Evolutionary conservation across 768 basidiomycete species (phyloP).

Genomic region (Boletales sp.): DNA sequence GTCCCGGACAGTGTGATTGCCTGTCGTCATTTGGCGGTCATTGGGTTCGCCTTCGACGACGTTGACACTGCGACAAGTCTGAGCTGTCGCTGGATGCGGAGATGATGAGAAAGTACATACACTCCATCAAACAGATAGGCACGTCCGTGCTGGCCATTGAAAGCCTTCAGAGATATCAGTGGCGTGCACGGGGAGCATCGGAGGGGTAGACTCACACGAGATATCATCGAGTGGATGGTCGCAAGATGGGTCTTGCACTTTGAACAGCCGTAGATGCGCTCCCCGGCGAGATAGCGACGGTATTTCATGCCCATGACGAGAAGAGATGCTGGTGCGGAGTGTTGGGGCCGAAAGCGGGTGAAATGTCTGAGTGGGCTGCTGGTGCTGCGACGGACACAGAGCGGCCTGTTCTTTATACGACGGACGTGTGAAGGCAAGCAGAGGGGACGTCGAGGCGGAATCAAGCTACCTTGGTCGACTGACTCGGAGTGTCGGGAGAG

Average conservation of each 20-base stretch:
- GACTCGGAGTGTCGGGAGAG: constrained; percentile 4
- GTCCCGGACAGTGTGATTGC: constrained; percentile 93
- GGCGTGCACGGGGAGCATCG: background rate
- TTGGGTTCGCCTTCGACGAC: constrained; percentile 84
- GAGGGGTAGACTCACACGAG: constrained; percentile 53
- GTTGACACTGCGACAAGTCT: constrained; percentile 65
- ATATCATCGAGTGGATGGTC: constrained; percentile 89
- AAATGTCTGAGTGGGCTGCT: constrained; percentile 1
- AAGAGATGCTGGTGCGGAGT: background rate
- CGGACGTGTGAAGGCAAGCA: constrained; percentile 27
- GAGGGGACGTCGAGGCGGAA: constrained; percentile 6
- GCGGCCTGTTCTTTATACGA: constrained; percentile 24
- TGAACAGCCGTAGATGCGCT: constrained; percentile 84
- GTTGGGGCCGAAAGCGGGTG: background rate
- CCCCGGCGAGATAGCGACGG: constrained; percentile 80
- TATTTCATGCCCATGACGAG: constrained; percentile 82
- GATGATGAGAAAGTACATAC: constrained; percentile 47
- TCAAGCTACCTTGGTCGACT: constrained; percentile 19
- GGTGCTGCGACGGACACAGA: background rate
- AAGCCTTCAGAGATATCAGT: constrained; percentile 57
- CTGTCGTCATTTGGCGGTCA: constrained; percentile 96
- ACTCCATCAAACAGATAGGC: constrained; percentile 94
- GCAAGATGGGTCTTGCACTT: constrained; percentile 87
- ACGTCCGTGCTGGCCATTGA: constrained; percentile 94
- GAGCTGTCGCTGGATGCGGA: constrained; percentile 6